A percentile compares a stretch with the other conserved stretches of the same genome.
phyloP scores from a whole-genome alignment of 495 filamentous ascomycete genomes.

The Ramalina peruviana region DNA sequence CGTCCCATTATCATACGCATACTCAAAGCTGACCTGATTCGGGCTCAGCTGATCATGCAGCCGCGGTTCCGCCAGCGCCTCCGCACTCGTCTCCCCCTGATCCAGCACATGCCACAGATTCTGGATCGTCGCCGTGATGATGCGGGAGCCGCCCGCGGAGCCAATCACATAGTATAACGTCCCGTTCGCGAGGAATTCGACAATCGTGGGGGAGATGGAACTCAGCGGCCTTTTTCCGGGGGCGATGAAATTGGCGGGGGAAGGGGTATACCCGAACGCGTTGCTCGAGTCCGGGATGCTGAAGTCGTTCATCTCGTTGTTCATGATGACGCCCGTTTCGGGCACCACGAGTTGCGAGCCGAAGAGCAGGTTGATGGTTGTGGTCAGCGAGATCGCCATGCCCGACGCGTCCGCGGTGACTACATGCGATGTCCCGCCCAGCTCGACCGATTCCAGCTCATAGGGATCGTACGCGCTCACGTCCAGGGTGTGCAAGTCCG shows the following conservation, averaged over 20 bases:
- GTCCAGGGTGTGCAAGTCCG: slow-evolving; percentile 51
- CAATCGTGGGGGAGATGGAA: slow-evolving; percentile 66
- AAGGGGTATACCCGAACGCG: slow-evolving; percentile 70
- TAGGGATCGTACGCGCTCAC: slow-evolving; percentile 56
- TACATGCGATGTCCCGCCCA: slow-evolving; percentile 63
- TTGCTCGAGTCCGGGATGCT: slow-evolving; percentile 37
- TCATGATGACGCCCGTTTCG: slow-evolving; percentile 75
- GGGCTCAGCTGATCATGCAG: slow-evolving; percentile 14
- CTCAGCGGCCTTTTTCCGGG: slow-evolving; percentile 72
- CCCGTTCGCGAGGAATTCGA: slow-evolving; percentile 45
- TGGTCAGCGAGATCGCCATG: slow-evolving; percentile 58
- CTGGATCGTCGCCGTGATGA: slow-evolving; percentile 74
- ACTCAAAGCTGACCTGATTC: slow-evolving; percentile 47
- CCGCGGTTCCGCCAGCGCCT: slow-evolving; percentile 52
- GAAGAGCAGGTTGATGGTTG: slow-evolving; percentile 77
- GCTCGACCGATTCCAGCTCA: slow-evolving; percentile 35
- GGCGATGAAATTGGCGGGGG: slow-evolving; percentile 64
- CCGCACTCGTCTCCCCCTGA: slow-evolving; percentile 36
- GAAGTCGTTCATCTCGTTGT: slow-evolving; percentile 83
- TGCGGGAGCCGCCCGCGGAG: slow-evolving; percentile 74
- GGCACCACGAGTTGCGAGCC: slow-evolving; percentile 66
- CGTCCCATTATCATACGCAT: slow-evolving; percentile 50
- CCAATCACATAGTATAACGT: slow-evolving; percentile 57
- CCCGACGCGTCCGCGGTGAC: slow-evolving; percentile 54
- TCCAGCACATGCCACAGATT: slow-evolving; percentile 62